A percentile compares a stretch with the other conserved stretches of the same genome.
These are phyloP conservation scores for Geoglossum cookeanum DNA, from an alignment of 2,329 filamentous ascomycete genomes.

Conservation along the genomic window DNA sequence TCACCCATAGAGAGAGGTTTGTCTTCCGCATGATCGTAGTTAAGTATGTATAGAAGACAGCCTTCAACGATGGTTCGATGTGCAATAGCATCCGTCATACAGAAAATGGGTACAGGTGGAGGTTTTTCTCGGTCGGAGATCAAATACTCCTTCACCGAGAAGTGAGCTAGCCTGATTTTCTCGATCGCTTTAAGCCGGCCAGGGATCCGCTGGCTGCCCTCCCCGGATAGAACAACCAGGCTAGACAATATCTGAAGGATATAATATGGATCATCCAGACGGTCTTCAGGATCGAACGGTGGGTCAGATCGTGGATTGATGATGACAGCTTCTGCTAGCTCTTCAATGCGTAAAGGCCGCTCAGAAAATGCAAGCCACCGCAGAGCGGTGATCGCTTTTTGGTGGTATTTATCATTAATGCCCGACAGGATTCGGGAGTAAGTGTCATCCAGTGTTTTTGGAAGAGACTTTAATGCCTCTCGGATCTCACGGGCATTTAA, in stretches of 20 bases:
- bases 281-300: constrained; percentile 17
- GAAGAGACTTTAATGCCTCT: constrained; percentile 5
- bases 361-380: constrained; percentile 3
- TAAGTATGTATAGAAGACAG: constrained; percentile 5
- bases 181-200: not conserved
- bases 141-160: constrained; percentile 11
- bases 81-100: not conserved
- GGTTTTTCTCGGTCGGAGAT: constrained; percentile 5
- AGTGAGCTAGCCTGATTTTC: constrained; percentile 8
- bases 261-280: constrained; percentile 18
- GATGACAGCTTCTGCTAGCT: constrained; percentile 9
- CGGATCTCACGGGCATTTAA: constrained; percentile 2
- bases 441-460: constrained; percentile 8
- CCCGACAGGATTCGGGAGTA: constrained; percentile 7
- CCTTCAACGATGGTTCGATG: constrained; percentile 2
- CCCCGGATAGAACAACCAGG: constrained; percentile 9
- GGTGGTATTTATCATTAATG: constrained; percentile 4
- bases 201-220: not conserved
- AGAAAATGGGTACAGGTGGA: not conserved
- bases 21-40: not conserved
- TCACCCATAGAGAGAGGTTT: not conserved
- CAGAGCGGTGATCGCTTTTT: constrained; percentile 2
- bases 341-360: not conserved
- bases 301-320: constrained; percentile 14
- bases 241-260: constrained; percentile 16